Base-by-base conservation (phyloP, 495 filamentous ascomycete species). In the Penicillium herquei region DNA sequence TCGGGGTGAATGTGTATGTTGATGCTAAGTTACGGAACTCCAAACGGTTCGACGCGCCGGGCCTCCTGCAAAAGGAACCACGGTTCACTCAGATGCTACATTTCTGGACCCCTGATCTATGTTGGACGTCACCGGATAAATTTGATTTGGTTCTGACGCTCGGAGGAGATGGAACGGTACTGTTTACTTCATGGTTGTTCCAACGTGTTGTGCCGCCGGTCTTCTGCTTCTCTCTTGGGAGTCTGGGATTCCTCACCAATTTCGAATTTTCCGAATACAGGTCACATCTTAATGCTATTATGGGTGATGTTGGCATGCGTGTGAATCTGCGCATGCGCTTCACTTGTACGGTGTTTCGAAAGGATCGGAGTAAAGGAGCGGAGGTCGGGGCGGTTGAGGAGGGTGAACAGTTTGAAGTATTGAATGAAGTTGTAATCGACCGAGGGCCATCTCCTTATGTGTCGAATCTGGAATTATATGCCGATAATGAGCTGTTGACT, bases 341-440 rank as follows among this genome's bases (percentile, higher is more conserved):
- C 73, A 97, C 93, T 34, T 96, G 93, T 72, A 96, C 92, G 7
- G 89, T 96, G 18, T 96, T 88, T 75, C 86, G 91, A 26, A 74
- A 76, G 50, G 71, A 77, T 51, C 65, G 71, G 16, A 76, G 73
- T 55, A 75, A 77, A 56, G 69, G 72, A 1, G 76, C 76, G 5
- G 74, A 70, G 37, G 66, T 58, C 1, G 72, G 66, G 12, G 81
- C 86, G 7, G 78, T 89, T 53, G 82, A 87, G 57, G 86, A 89
- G 63, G 83, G 83, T 21, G 91, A 96, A 71, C 90, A 93, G 61
- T 96, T 95, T 56, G 92, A 96, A 68, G 92, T 98, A 11, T 83
- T 98, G 43, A 98, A 98, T 72, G 94, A 98, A 73, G 83, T 98
- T 17, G 92, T 98, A 62, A 96, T 98, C 63, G 94, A 98, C 72